Conservation (phyloP, 2,329 filamentous ascomycete genomes). For the Verticillium dahliae region DNA sequence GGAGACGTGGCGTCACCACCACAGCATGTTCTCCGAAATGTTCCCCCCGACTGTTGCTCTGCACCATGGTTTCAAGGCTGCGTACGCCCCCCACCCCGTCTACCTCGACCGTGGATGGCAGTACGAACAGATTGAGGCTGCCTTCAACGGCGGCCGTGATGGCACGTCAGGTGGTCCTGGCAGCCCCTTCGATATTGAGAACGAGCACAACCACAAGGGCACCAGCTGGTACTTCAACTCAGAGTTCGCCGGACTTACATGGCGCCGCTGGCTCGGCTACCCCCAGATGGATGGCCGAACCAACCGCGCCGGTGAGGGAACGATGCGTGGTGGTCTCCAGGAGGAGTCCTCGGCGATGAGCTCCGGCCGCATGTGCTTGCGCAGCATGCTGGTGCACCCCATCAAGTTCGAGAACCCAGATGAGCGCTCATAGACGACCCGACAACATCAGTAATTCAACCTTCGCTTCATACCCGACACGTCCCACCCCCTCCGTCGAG, state of each 20-base stretch:
- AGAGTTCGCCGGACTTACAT: conserved; percentile 69
- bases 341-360: conserved; percentile 37
- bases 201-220: conserved; percentile 78
- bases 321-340: conserved; percentile 41
- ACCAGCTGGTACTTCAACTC: conserved; percentile 82
- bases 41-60: conserved; percentile 65
- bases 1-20: conserved; percentile 60
- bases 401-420: conserved; percentile 59
- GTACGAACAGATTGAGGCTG: conserved; percentile 58
- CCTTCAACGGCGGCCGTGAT: conserved; percentile 72
- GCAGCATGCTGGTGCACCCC: conserved; percentile 75
- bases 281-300: conserved; percentile 45
- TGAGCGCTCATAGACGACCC: background rate
- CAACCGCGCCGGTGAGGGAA: conserved; percentile 40
- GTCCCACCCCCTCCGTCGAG: background rate
- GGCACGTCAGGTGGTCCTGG: conserved; percentile 58
- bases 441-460: background rate
- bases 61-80: conserved; percentile 72
- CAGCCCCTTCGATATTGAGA: conserved; percentile 59
- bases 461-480: background rate
- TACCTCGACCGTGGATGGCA: conserved; percentile 76
- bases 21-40: conserved; percentile 76
- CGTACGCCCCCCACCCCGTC: conserved; percentile 75
- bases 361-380: conserved; percentile 68
- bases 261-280: conserved; percentile 69